phyloP scores from a whole-genome alignment of 2,329 filamentous ascomycete species.

The Tolypocladium amazonense region DNA sequence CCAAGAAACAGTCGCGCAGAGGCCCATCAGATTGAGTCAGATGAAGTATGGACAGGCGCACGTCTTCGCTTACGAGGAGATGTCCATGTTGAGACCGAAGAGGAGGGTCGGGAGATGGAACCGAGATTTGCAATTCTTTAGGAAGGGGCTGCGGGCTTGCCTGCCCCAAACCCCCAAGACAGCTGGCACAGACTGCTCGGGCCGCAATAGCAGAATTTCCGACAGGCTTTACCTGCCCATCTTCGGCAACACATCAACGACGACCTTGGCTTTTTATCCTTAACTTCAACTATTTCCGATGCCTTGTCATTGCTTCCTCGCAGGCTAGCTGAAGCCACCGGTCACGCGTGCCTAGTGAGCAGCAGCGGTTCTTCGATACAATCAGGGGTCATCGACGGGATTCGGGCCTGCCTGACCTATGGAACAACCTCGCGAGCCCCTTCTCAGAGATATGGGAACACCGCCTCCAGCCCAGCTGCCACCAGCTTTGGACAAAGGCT shows the following conservation, averaged over 20 bases:
- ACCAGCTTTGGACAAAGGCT: background rate
- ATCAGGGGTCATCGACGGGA: background rate
- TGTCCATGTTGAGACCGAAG: background rate
- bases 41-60: background rate
- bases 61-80: background rate
- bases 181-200: background rate
- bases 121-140: background rate
- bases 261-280: background rate
- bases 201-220: background rate
- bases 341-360: background rate
- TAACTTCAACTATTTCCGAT: background rate
- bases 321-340: background rate
- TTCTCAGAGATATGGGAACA: background rate
- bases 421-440: background rate
- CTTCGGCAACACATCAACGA: background rate
- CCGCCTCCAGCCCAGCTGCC: background rate
- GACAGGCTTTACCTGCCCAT: background rate
- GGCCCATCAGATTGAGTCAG: slow-evolving; percentile 18
- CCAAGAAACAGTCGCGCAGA: slow-evolving; percentile 38
- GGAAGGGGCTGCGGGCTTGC: background rate
- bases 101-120: background rate
- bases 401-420: background rate
- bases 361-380: background rate
- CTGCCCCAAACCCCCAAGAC: background rate
- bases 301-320: background rate